Conservation (phyloP, 345 rosid genomes). For the Citrus medica region DNA sequence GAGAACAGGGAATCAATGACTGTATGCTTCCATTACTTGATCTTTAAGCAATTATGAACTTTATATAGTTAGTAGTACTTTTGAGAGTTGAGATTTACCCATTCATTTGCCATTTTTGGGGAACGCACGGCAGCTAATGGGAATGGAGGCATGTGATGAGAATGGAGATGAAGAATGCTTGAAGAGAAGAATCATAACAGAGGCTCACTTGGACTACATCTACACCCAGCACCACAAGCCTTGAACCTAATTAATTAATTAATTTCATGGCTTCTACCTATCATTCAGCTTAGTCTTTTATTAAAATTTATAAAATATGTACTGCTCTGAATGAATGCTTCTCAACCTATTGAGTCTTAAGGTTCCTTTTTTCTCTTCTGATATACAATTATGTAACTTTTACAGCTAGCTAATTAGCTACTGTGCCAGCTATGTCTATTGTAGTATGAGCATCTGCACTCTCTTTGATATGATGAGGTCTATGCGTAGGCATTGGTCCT, state of each 20-base stretch:
- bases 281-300: too few species aligned
- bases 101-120: neutral
- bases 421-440: neutral
- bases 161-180: slow-evolving; percentile 58
- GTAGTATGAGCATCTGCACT: neutral
- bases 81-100: neutral
- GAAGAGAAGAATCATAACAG: slow-evolving; percentile 51
- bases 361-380: neutral
- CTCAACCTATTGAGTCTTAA: neutral
- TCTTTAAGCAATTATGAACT: neutral
- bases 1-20: slow-evolving; percentile 27
- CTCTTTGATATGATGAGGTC: neutral
- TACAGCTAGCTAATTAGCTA: neutral
- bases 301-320: too few species aligned
- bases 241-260: slow-evolving; percentile 19
- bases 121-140: slow-evolving; percentile 43
- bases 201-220: slow-evolving; percentile 89
- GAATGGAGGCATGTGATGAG: slow-evolving; percentile 41
- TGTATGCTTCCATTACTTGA: slow-evolving; percentile 17
- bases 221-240: slow-evolving; percentile 77
- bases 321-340: neutral
- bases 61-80: too few species aligned
- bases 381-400: neutral
- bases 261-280: neutral
- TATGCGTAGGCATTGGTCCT: neutral